Percentiles rank a stretch among this genome's conserved stretches.
These are phyloP conservation scores for Colletotrichum destructivum DNA, from an alignment of 2,329 filamentous ascomycete genomes.

Conservation along the genomic window DNA sequence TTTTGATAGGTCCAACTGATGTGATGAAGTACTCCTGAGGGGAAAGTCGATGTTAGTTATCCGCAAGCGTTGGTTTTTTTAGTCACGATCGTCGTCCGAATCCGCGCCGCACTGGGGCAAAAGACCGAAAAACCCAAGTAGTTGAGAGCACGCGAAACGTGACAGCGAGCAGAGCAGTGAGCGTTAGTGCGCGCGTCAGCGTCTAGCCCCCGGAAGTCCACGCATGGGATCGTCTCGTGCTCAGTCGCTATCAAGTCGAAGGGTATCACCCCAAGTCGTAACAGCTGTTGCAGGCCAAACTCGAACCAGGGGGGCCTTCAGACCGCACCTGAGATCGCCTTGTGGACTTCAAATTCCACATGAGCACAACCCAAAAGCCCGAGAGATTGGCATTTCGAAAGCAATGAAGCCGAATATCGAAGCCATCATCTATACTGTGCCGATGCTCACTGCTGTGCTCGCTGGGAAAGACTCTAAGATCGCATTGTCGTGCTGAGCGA, in stretches of 20 bases:
- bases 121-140: slow-evolving; percentile 44
- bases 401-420: slow-evolving; percentile 30
- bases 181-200: slow-evolving; percentile 44
- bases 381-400: slow-evolving; percentile 28
- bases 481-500: slow-evolving; percentile 17
- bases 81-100: slow-evolving; percentile 45
- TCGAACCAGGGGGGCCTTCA: slow-evolving; percentile 12
- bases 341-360: slow-evolving; percentile 1
- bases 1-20: slow-evolving; percentile 91
- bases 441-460: slow-evolving; percentile 69
- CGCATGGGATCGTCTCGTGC: slow-evolving; percentile 12
- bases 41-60: slow-evolving; percentile 77
- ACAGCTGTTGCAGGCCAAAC: slow-evolving; percentile 19
- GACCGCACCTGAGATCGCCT: not conserved
- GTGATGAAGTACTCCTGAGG: slow-evolving; percentile 96
- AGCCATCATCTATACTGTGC: slow-evolving; percentile 44
- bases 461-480: slow-evolving; percentile 48
- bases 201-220: slow-evolving; percentile 21
- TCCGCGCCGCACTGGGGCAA: slow-evolving; percentile 44
- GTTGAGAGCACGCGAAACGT: slow-evolving; percentile 25
- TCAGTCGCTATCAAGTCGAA: slow-evolving; percentile 33
- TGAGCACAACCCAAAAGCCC: not conserved
- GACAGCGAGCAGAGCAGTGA: slow-evolving; percentile 56
- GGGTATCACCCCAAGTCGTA: slow-evolving; percentile 41
- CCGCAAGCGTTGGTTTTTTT: slow-evolving; percentile 57